Evolutionary conservation across 2,329 filamentous ascomycete genomes (phyloP).

Genomic region (Pseudogymnoascus sp.): DNA sequence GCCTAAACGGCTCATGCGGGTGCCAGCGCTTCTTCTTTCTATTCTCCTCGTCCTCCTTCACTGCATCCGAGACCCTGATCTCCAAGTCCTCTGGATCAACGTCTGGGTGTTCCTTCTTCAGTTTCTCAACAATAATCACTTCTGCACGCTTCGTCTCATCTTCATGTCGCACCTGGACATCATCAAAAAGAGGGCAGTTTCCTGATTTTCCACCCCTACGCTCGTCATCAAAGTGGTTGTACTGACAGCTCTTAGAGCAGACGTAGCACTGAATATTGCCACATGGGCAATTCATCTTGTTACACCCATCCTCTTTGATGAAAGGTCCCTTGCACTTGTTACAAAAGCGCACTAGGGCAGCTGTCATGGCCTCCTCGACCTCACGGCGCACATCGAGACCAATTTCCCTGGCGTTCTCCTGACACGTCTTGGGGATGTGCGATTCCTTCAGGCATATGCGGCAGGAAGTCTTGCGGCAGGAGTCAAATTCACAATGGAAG

Average conservation of each 20-base stretch:
- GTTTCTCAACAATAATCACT: conserved; percentile 45
- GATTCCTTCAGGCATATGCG: conserved; percentile 59
- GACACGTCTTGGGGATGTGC: conserved; percentile 66
- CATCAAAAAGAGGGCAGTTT: conserved; percentile 63
- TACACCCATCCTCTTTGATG: conserved; percentile 72
- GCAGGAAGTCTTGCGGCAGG: conserved; percentile 58
- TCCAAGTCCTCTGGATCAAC: conserved; percentile 50
- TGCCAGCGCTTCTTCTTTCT: conserved; percentile 12
- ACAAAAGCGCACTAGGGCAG: conserved; percentile 68
- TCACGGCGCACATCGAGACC: conserved; percentile 53
- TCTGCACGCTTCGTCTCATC: conserved; percentile 57
- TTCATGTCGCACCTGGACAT: conserved; percentile 49
- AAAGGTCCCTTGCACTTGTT: conserved; percentile 58
- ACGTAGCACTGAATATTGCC: conserved; percentile 56
- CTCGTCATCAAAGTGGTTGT: conserved; percentile 60
- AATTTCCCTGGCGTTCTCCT: conserved; percentile 53
- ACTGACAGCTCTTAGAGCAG: conserved; percentile 59
- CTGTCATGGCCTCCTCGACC: conserved; percentile 79
- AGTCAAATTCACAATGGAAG: conserved; percentile 61
- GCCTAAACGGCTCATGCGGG: neutral
- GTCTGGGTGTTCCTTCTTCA: conserved; percentile 51
- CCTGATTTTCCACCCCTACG: conserved; percentile 39
- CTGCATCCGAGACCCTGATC: conserved; percentile 49
- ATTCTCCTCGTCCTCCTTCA: conserved; percentile 36
- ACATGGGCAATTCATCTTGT: conserved; percentile 69